phyloP scores from a whole-genome alignment of 2,329 filamentous ascomycete species.

The Pseudocercospora musae region DNA sequence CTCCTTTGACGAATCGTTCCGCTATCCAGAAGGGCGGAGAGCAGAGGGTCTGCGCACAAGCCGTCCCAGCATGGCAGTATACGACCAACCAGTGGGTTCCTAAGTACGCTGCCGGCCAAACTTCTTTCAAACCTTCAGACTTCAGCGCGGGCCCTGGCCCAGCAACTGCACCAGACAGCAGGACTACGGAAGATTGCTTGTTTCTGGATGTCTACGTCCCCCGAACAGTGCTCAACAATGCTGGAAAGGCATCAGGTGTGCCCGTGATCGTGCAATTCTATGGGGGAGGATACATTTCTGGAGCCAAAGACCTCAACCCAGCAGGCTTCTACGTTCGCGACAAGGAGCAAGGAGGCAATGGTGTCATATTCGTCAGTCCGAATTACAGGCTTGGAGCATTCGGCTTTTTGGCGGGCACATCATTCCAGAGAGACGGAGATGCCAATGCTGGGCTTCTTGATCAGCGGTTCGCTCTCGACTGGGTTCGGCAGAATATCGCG shows the following conservation, averaged over 20 bases:
- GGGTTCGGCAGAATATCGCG: constrained; percentile 53
- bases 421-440: constrained; percentile 41
- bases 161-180: constrained; percentile 6
- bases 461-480: constrained; percentile 55
- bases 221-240: neutral
- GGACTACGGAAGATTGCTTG: constrained; percentile 29
- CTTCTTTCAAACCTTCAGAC: neutral
- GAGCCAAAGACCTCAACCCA: constrained; percentile 7
- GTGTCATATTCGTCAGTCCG: constrained; percentile 39
- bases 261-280: constrained; percentile 43
- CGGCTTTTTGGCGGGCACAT: constrained; percentile 47
- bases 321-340: constrained; percentile 10
- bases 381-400: constrained; percentile 51
- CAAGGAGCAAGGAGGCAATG: constrained; percentile 6
- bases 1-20: constrained; percentile 12
- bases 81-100: neutral
- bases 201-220: constrained; percentile 40
- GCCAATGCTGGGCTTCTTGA: constrained; percentile 53
- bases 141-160: constrained; percentile 11
- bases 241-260: constrained; percentile 37
- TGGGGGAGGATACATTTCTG: constrained; percentile 38
- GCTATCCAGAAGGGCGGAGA: neutral
- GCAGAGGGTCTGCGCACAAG: neutral
- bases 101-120: neutral
- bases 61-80: neutral